Conservation (phyloP, 257 asterid species). For the Primulina eburnea region DNA sequence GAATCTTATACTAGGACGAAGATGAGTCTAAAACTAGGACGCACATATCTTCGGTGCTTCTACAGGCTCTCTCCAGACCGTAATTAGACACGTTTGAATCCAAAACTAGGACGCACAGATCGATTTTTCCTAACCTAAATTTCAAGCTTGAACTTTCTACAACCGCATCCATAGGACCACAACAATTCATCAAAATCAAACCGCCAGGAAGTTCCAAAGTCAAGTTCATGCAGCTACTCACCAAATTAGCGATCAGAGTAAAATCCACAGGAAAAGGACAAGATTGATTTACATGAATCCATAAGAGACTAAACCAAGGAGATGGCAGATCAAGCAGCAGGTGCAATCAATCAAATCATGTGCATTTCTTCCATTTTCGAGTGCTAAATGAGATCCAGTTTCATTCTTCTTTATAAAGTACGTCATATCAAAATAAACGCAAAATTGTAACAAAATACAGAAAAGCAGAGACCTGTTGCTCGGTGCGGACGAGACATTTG, state of each 20-base stretch:
- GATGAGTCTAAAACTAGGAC: neutral
- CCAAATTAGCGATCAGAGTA: neutral
- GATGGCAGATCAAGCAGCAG: neutral
- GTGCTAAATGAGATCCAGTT: neutral
- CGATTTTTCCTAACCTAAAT: neutral
- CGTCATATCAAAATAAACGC: neutral
- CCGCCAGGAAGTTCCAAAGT: neutral
- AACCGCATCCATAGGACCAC: neutral
- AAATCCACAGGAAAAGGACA: neutral
- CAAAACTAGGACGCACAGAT: neutral
- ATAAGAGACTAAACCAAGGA: neutral
- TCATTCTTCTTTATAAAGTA: no score
- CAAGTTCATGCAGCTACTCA: neutral
- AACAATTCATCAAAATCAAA: no score
- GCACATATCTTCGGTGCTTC: neutral
- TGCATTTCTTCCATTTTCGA: no score
- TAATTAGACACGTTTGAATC: neutral
- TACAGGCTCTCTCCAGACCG: neutral
- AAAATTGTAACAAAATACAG: neutral
- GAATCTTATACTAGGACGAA: neutral
- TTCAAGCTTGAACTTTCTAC: neutral
- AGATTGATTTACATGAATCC: neutral
- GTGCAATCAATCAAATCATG: neutral
- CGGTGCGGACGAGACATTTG: slow-evolving; percentile 93
- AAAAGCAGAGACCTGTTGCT: slow-evolving; percentile 58